Base-by-base conservation (phyloP, 2,329 filamentous ascomycete species). In the Zelopaecilomyces penicillatus region DNA sequence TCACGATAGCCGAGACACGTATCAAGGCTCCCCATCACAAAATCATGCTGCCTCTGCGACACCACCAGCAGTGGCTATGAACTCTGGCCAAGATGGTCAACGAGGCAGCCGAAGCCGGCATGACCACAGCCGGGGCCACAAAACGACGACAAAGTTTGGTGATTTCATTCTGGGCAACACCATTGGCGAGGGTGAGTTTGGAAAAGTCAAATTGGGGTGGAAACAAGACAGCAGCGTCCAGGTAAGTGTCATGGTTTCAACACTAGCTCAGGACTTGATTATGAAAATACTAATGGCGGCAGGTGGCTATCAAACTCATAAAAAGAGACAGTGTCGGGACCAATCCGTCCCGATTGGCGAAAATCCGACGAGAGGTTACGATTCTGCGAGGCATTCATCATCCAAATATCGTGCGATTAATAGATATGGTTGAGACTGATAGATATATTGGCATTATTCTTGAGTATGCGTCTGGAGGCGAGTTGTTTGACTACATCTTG, bases 351-450 rank as follows among this genome's bases (percentile, higher is more conserved):
- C 82, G 93, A 41, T 74, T 98, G 50, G 87, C 89, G 60, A 98
- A 98, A 70, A 98, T 98, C 57, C 90, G 96, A 68, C 88, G 93
- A 50, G 93, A 98, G 66, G 95, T 98, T 50, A 80, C 87, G 37
- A 98, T 98, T 57, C 73, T 98, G 41, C 79, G 81, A 48, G 87
- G 83, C 55, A 82, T 94, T 37, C 86, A 90, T 35, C 93, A 98
- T 65, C 90, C 91, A 19, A 98, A 98, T 63, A 98, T 98, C 62
- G 93, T 98, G 43, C 83, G 87, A 49, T 73, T 98, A 42, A 91
- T 97, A 66, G 94, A 98, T 67, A 97, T 98, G 87, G 90, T 96
- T 30, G 91, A 97, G 66, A 97, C 93, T 0, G 90, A 97, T 59
- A 81, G 88, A 52, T 89, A 97, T 57, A 98, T 97, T 65, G 93